Base-by-base conservation (phyloP, 192 early-diverging fungal genomes). In the Polychytrium aggregatum region DNA sequence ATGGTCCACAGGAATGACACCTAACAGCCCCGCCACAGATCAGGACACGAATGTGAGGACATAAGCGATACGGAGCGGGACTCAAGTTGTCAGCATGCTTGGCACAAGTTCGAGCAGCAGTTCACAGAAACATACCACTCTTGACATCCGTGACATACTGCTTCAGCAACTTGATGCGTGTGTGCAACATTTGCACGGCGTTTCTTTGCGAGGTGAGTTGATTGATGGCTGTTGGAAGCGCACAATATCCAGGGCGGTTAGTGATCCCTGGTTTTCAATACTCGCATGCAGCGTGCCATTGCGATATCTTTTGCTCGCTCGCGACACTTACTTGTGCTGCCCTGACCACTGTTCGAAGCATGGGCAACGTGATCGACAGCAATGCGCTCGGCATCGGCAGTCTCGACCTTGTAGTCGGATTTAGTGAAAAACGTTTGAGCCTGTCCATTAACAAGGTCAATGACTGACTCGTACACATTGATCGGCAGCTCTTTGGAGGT, bases 301-400 rank as follows among this genome's bases (percentile, higher is more conserved):
- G n/a, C n/a, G n/a, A n/a, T n/a, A n/a, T n/a, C n/a, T n/a, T n/a
- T n/a, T n/a, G n/a, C n/a, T n/a, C n/a, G n/a, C n/a, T n/a, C n/a
- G n/a, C n/a, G n/a, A n/a, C n/a, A n/a, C n/a, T n/a, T n/a, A n/a
- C 26, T 26, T 36, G 44, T 33, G 4, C 37, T 42, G 28, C 28
- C 41, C 42, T 49, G 26, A 4, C 6, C 31, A 33, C n/a, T n/a
- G n/a, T 59, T 68, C 16, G 68, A 53, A 4, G 69, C 72, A 40
- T 82, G 77, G 17, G 86, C 84, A 29, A 90, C 81, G 57, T 89
- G 87, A 55, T 91, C 84, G 9, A 91, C 80, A 8, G 88, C 85
- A 54, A 91, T 86, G 33, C 87, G 70, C 55, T 91, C 88, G 27
- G 86, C 86, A 48, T 91, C 88, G 22, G 79, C 79, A 5, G 88